Evolutionary conservation across 352 stramenopile species (phyloP), one percentile per base, ranked within the genome.

Genomic region (Pilasporangium apinafurcum): DNA sequence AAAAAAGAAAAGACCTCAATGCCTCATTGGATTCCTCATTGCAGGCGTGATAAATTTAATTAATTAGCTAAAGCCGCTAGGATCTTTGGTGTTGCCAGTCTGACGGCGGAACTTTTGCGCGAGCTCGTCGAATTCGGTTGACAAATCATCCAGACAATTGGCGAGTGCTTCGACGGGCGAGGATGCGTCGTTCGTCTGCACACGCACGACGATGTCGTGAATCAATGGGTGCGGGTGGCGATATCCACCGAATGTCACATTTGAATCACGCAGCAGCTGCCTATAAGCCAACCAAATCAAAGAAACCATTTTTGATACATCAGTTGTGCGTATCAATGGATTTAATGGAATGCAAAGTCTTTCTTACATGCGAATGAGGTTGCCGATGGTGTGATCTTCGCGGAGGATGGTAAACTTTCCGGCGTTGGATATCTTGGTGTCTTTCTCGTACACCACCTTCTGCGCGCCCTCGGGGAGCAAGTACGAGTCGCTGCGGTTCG

Each of bases 351-450:
- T n/a, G n/a, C n/a, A n/a, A n/a, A 21, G 32, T 20, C 21, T n/a
- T 8, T 65, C 78, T 67, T 60, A 96, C 93, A 98, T 98, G 45
- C 96, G 92, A 48, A 99, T 83, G 48, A 99, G 82, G 62, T 98
- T 99, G 32, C 84, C 92, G 33, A 99, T 81, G 0, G 96, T 99
- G 70, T 99, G 96, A 74, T 99, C 96, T 68, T 99, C 96, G 39
- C 97, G 98, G 45, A 98, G 88, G 56, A 99, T 92, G 38, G 86
- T 97, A 61, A 99, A 98, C 37, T 95, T 98, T 45, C 95, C 96
- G 18, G 95, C 93, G 62, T 99, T 98, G 24, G 89, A 83, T 47
- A 98, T 96, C 75, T 98, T 98, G 22, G 94, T 97, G 66, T 98
- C 95, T 31, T 94, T 87, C 53, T 92, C 82, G 66, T 98, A 98